These are phyloP conservation scores for Pichia sp. DNA, from an alignment of 1,139 yeast species.

Conservation along the genomic window DNA sequence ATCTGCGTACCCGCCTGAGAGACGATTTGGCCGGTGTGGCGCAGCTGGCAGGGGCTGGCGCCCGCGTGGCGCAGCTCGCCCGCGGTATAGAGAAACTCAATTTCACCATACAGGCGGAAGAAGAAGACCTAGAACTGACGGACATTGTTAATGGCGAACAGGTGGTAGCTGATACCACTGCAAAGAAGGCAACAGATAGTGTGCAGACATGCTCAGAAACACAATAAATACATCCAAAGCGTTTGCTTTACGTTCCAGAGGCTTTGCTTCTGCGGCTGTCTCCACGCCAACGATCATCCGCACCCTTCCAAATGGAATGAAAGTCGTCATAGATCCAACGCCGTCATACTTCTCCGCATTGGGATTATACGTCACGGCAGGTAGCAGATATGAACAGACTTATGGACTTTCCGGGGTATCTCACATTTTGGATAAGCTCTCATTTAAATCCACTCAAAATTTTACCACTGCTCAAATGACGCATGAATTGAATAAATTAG, in stretches of 20 bases:
- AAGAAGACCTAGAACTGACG: background rate
- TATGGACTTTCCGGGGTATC: constrained; percentile 58
- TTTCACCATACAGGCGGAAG: background rate
- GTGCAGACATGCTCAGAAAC: background rate
- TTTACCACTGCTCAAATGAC: constrained; percentile 65
- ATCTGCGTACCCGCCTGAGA: background rate
- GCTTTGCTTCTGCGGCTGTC: background rate
- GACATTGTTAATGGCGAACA: background rate
- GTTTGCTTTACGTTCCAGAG: too few relatives aligned
- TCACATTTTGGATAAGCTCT: constrained; percentile 78
- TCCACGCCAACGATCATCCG: constrained; percentile 17
- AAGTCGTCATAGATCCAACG: constrained; percentile 76
- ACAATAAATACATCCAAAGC: background rate
- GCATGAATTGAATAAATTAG: constrained; percentile 67
- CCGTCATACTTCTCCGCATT: constrained; percentile 91
- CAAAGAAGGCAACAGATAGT: background rate
- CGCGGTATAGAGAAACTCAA: too few relatives aligned
- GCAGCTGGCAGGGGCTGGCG: background rate
- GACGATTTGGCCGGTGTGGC: constrained; percentile 1
- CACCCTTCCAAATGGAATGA: constrained; percentile 66
- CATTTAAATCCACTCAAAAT: constrained; percentile 72
- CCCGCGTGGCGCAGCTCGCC: background rate
- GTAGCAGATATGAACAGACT: constrained; percentile 69
- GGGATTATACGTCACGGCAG: constrained; percentile 87
- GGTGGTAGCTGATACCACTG: background rate